phyloP scores from a whole-genome alignment of 2,329 filamentous ascomycete genomes.

The Cladosporium halotolerans region DNA sequence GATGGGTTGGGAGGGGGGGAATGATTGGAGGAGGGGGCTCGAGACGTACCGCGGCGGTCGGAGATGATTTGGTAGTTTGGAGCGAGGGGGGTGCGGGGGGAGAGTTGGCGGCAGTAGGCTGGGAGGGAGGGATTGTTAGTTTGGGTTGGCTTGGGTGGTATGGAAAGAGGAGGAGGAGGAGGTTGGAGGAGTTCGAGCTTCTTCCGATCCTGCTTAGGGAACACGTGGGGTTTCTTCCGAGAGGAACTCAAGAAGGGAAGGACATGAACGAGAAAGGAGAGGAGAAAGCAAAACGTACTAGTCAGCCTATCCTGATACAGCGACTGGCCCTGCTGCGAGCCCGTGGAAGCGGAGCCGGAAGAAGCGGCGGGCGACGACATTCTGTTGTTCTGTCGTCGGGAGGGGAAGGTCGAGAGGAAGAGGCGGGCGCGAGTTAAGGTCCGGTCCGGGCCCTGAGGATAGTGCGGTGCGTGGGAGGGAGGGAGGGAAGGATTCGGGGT shows the following conservation, averaged over 20 bases:
- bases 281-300: constrained; percentile 20
- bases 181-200: background rate
- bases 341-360: constrained; percentile 1
- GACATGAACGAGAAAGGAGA: background rate
- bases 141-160: background rate
- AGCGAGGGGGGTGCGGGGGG: constrained; percentile 9
- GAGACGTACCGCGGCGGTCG: constrained; percentile 61
- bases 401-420: background rate
- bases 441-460: constrained; percentile 7
- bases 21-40: too few species aligned
- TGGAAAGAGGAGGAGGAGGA: background rate
- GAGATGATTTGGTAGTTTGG: constrained; percentile 61
- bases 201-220: background rate
- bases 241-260: background rate
- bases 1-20: background rate
- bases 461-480: background rate
- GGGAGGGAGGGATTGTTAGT: background rate
- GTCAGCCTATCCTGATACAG: constrained; percentile 31
- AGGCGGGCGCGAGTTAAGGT: constrained; percentile 1
- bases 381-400: constrained; percentile 6
- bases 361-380: constrained; percentile 9
- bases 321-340: constrained; percentile 10
- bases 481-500: too few species aligned
- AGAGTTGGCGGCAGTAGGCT: constrained; percentile 9
- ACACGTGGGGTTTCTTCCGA: too few species aligned